Evolutionary conservation across 1,139 yeast species (phyloP).

Genomic region (Saccharomycopsis hybrid): DNA sequence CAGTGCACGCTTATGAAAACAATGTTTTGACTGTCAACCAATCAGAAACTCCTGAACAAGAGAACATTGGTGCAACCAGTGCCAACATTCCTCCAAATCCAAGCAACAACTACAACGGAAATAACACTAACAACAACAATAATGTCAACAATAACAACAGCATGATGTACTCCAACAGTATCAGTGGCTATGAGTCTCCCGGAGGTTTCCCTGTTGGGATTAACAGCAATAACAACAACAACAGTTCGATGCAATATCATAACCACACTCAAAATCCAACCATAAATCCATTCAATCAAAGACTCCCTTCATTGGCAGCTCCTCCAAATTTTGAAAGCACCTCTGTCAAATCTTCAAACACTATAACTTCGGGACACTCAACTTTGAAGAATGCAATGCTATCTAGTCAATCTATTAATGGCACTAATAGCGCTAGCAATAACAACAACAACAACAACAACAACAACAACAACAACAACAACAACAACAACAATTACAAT

Average conservation of each 20-base stretch:
- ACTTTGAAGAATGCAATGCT: neutral
- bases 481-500: neutral
- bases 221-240: no score
- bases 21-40: constrained; percentile 25
- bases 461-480: neutral
- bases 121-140: no score
- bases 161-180: no score
- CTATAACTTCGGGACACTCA: neutral
- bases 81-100: neutral
- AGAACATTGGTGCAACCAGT: neutral
- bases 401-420: neutral
- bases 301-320: neutral
- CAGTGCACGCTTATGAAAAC: constrained; percentile 80
- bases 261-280: neutral
- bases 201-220: no score
- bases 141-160: no score
- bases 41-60: neutral
- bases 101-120: neutral
- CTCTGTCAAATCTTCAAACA: neutral
- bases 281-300: neutral
- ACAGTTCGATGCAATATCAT: neutral
- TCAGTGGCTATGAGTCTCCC: no score
- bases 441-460: neutral
- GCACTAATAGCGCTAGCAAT: neutral
- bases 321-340: neutral